A percentile compares a stretch with the other conserved stretches of the same genome.
phyloP scores from a whole-genome alignment of 2,329 filamentous ascomycete genomes.

The Domatiomyces catenatus region DNA sequence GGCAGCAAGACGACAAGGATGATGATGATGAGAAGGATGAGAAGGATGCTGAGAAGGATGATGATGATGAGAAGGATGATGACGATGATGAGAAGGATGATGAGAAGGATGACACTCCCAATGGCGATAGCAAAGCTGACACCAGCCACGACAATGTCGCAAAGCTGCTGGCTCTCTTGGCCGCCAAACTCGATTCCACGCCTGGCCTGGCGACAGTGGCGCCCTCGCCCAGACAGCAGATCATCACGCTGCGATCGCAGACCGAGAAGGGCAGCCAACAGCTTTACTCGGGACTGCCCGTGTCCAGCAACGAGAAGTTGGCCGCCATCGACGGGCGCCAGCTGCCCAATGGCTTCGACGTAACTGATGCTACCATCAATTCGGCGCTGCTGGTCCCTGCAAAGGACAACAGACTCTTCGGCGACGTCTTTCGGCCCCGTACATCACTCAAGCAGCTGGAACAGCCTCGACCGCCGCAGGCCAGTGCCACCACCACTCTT shows the following conservation, averaged over 20 bases:
- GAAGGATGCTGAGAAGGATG: not conserved
- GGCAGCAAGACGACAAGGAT: not conserved
- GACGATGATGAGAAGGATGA: not conserved
- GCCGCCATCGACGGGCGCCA: constrained; percentile 24
- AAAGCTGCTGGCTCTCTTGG: not conserved
- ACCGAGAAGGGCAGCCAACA: constrained; percentile 45
- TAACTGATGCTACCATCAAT: constrained; percentile 35
- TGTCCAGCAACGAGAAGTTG: constrained; percentile 18
- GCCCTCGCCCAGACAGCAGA: constrained; percentile 1
- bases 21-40: constrained; percentile 1
- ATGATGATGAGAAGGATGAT: not conserved
- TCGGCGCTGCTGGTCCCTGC: constrained; percentile 18
- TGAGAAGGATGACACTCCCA: not conserved
- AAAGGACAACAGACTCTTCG: constrained; percentile 26
- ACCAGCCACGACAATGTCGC: constrained; percentile 1
- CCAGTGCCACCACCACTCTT: constrained; percentile 17
- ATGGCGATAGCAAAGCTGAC: constrained; percentile 2
- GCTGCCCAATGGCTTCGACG: constrained; percentile 59
- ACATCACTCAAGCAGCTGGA: constrained; percentile 26
- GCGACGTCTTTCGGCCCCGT: constrained; percentile 30
- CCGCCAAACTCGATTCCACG: not conserved
- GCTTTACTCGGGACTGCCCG: constrained; percentile 72
- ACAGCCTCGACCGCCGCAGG: constrained; percentile 24
- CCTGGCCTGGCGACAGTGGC: not conserved
- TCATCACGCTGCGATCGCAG: constrained; percentile 14